Base-by-base conservation (phyloP, 2,329 filamentous ascomycete species). In the Penicillium glabrum region DNA sequence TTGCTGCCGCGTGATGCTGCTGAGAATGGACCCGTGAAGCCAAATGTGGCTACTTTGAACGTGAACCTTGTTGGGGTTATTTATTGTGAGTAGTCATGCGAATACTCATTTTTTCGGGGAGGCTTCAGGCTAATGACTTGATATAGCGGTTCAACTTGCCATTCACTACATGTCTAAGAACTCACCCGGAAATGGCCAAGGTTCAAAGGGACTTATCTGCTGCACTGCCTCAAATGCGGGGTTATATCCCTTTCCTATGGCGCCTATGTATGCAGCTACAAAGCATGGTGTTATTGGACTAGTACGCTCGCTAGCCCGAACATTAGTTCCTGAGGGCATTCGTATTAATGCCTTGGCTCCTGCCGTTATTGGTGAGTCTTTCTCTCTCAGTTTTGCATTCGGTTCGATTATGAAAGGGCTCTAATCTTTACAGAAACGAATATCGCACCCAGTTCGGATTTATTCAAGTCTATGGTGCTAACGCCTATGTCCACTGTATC, bases 221-320 rank as follows among this genome's bases (percentile, higher is more conserved):
- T 83, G 80, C 70, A 83, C 82, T 0, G 77, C 81, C 0, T 83
- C 80, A 4, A 83, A 82, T 63, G 80, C 79, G 1, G 82, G 81
- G 0, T 50, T 83, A 1, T 83, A 84, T 59, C 73, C 80, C 0
- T 82, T 84, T 53, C 77, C 80, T 0, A 74, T 79, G 2, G 79
- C 80, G 1, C 82, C 82, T 0, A 61, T 83, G 6, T 83, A 84
- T 60, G 75, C 78, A 3, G 74, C 77, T 3, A 75, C 77, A 13
- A 83, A 84, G 60, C 69, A 74, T 46, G 82, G 72, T 9, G 70
- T 83, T 1, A 71, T 83, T n/a, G 78, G 77, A 0, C 73, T 83
- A 0, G 80, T 83, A 7, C 72, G 81, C n/a, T 79, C 80, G 0
- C 67, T 81, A 14, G 77, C 74, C 2, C 65, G 62, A n/a, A 60